A percentile compares a stretch with the other conserved stretches of the same genome.
Evolutionary conservation across 495 filamentous ascomycete genomes (phyloP).

Genomic region (Penicillium manginii): DNA sequence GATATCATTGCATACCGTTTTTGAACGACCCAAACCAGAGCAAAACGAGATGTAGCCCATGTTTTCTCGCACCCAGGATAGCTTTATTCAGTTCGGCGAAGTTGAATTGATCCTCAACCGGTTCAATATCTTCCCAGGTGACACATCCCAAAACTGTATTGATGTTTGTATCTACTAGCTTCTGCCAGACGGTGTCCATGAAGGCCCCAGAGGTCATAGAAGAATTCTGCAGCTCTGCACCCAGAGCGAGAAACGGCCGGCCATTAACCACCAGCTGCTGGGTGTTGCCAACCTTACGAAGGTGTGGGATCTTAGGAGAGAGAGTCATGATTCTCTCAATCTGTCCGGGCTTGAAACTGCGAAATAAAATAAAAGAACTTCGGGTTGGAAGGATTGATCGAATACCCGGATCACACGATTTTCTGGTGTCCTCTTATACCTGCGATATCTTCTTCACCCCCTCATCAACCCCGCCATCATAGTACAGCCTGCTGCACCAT

Average conservation of each 20-base stretch:
- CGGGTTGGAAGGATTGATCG: not conserved
- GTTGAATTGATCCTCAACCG: conserved; percentile 47
- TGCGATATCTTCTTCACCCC: not conserved
- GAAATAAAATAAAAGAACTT: no score
- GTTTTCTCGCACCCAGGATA: conserved; percentile 41
- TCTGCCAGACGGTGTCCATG: conserved; percentile 49
- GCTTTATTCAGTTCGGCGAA: conserved; percentile 48
- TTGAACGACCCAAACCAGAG: conserved; percentile 59
- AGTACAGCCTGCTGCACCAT: not conserved
- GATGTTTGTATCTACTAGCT: conserved; percentile 43
- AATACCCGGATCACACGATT: not conserved
- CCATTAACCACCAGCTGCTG: conserved; percentile 51
- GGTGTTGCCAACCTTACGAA: conserved; percentile 28
- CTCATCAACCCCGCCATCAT: not conserved
- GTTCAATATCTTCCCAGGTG: conserved; percentile 55
- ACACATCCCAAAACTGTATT: conserved; percentile 58
- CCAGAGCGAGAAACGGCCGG: conserved; percentile 49
- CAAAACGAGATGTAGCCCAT: conserved; percentile 47
- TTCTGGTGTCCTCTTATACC: not conserved
- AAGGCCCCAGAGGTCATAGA: conserved; percentile 48
- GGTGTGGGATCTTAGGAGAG: conserved; percentile 27
- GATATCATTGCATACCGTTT: conserved; percentile 36
- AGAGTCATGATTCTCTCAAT: not conserved
- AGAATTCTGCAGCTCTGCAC: conserved; percentile 54
- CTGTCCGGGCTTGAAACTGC: no score